A percentile compares a stretch with the other conserved stretches of the same genome.
phyloP scores from a whole-genome alignment of 495 filamentous ascomycete species.

The Extremus antarcticus region DNA sequence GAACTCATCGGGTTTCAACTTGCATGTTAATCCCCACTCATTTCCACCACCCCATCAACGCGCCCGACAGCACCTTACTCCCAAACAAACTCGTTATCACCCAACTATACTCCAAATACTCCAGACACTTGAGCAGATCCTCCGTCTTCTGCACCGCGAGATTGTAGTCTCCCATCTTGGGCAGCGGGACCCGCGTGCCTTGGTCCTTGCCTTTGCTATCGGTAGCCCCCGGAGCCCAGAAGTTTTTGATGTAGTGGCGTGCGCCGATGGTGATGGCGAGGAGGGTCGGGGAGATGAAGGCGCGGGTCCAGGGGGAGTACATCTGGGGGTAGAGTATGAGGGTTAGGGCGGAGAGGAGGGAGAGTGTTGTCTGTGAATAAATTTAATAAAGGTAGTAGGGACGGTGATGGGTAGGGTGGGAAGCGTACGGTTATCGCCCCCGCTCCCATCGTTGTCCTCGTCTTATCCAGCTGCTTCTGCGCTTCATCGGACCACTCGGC shows the following conservation, averaged over 20 bases:
- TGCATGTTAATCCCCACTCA: too few relatives aligned
- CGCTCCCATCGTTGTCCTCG: slow-evolving; percentile 33
- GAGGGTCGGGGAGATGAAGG: slow-evolving; percentile 14
- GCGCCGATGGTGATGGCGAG: slow-evolving; percentile 10
- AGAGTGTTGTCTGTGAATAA: not conserved
- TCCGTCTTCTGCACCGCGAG: slow-evolving; percentile 27
- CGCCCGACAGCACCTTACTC: not conserved
- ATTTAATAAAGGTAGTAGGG: not conserved
- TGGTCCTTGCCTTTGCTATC: slow-evolving; percentile 5
- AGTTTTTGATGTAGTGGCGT: slow-evolving; percentile 22
- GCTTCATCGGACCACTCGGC: slow-evolving; percentile 33
- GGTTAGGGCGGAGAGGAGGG: slow-evolving; percentile 38
- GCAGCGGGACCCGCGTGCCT: slow-evolving; percentile 28
- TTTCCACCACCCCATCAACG: too few relatives aligned
- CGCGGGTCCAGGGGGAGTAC: not conserved
- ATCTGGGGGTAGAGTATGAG: slow-evolving; percentile 23
- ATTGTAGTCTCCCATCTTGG: slow-evolving; percentile 27
- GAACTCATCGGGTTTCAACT: too few relatives aligned
- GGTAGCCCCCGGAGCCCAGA: slow-evolving; percentile 22
- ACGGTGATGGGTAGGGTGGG: not conserved
- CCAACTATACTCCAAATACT: slow-evolving; percentile 23
- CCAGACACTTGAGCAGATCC: slow-evolving; percentile 16
- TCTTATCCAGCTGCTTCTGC: slow-evolving; percentile 32
- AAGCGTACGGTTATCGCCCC: slow-evolving; percentile 28
- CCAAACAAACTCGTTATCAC: slow-evolving; percentile 8